Evolutionary conservation across 2,329 filamentous ascomycete genomes (phyloP).

Genomic region (Neopestalotiopsis sp.): DNA sequence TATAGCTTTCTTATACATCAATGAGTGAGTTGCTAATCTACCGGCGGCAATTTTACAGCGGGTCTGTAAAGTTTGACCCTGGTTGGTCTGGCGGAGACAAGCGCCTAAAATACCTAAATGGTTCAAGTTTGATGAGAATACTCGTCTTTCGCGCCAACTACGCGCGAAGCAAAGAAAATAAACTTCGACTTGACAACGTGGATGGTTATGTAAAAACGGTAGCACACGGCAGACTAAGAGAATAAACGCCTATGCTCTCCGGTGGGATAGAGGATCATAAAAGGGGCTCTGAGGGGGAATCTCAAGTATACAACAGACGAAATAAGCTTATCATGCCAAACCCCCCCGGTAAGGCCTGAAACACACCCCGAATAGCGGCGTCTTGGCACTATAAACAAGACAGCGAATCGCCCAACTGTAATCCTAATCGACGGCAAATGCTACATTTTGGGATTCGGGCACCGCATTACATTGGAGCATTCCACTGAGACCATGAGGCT

Average conservation of each 20-base stretch:
- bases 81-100: no score
- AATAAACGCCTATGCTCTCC: neutral
- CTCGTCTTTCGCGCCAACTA: neutral
- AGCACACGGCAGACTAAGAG: neutral
- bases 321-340: slow-evolving; percentile 8
- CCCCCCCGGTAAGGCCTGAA: slow-evolving; percentile 1
- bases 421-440: neutral
- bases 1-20: neutral
- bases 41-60: no score
- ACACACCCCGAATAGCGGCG: slow-evolving; percentile 2
- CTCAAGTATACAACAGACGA: neutral
- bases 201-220: neutral
- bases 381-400: slow-evolving; percentile 16
- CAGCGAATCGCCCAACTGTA: neutral
- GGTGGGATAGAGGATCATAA: neutral
- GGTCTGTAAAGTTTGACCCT: no score
- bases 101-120: no score
- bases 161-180: neutral
- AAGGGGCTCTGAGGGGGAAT: neutral
- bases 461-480: neutral
- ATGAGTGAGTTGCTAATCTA: no score
- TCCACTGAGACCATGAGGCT: neutral
- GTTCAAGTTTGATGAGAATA: no score
- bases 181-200: neutral
- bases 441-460: neutral